Evolutionary conservation across 2,329 filamentous ascomycete species (phyloP), one percentile per base, ranked within the genome.

Genomic region (Coniochaeta prunicola): DNA sequence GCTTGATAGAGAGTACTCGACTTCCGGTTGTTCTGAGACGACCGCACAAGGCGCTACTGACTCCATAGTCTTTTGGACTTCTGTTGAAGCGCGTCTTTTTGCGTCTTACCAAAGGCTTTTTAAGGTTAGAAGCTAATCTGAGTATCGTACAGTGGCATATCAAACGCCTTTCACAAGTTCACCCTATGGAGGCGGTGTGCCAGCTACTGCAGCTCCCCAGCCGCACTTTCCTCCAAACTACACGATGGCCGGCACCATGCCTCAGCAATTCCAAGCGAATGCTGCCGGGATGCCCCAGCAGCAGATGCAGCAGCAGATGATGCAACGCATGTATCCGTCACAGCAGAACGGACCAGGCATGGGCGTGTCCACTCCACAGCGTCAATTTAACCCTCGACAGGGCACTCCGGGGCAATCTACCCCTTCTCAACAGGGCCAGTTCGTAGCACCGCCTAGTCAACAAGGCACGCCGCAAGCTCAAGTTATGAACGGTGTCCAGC

Each of bases 101-200:
- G 45, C 24, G n/a, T 26, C 15, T 12, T 17, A 50, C 30, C 24
- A 28, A 30, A 12, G 26, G 7, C 31, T 34, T 15, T 50, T 50
- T 50, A 30, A 36, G 17, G 17, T 36, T 36, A 28, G 19, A 38
- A 38, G 36, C 34, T 59, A 56, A 59, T 56, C 53, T 55, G 61
- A 61, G 15, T 42, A 31, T 24, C 58, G 42, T 21, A 60, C 69
- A 84, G 82, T 85, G 77, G 71, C 80, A 64, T 85, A 80, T 63
- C 84, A 84, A 63, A 74, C 82, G 42, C 82, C 84, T 57, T 87
- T 83, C 64, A 78, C 81, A 26, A 77, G 74, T 65, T 79, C 80
- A 36, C 79, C 83, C 5, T 87, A 86, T 66, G 81, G 80, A 61
- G 72, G 79, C 65, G 76, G 78, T 64, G 73, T 82, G 66, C 76